Evolutionary conservation across 2,329 filamentous ascomycete genomes (phyloP), one percentile per base, ranked within the genome.

Genomic region (Aspergillus sp.): DNA sequence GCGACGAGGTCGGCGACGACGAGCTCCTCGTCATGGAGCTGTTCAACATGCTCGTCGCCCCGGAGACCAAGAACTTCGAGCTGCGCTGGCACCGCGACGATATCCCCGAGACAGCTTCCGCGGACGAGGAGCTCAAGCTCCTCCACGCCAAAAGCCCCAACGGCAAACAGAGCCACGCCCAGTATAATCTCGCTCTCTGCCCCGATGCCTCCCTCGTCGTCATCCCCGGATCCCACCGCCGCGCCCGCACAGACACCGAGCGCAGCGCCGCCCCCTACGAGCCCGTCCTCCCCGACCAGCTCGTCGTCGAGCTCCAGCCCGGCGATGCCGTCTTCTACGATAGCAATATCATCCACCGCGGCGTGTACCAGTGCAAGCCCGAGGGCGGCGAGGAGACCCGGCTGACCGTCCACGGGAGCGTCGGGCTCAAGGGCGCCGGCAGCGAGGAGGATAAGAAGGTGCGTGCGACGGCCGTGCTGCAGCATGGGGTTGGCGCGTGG

Each of bases 291-390:
- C 75, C 78, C 0, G 74, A 65, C 0, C 78, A 86, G 64, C 51
- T 79, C 10, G 60, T 73, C 3, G 84, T 93, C 11, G 52, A 66
- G 51, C 64, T 93, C 40, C 63, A 72, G 41, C 71, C 84, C 0
- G 86, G 86, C 0, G 86, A 93, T 58, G 75, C 82, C 11, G 82
- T 82, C 26, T 93, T 93, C 49, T 93, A 93, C 53, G 78, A 93
- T 57, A 93, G 88, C 52, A 93, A 93, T 56, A 93, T 93, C 42
- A 56, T 93, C 34, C 64, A 67, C 34, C 55, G 64, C 4, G 62
- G 63, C 2, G 53, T 61, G 15, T 68, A 67, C 37, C 50, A 50
- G 37, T 57, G 43, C 6, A 64, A 64, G 40, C 41, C 40, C 15
- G 54, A 57, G 26, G 51, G 51, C 4, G 55, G 47, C 8, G 51